A percentile compares a stretch with the other conserved stretches of the same genome.
phyloP scores from a whole-genome alignment of 495 filamentous ascomycete species.

The Penicillium herquei region DNA sequence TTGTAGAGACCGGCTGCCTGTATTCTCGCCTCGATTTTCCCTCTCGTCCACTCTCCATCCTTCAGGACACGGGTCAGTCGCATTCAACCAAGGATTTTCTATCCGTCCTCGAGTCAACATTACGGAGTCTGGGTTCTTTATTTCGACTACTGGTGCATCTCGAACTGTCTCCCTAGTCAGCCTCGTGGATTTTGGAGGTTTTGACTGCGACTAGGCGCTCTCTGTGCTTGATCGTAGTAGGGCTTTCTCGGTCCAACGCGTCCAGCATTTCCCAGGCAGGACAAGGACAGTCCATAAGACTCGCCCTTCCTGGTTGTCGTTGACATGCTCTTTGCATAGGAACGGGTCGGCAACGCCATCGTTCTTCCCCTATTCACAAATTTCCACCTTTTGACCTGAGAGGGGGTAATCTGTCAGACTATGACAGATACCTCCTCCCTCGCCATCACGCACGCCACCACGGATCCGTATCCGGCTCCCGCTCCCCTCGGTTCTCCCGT shows the following conservation, averaged over 20 bases:
- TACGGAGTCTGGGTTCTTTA: background rate
- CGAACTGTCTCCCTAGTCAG: background rate
- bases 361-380: constrained; percentile 19
- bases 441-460: constrained; percentile 60
- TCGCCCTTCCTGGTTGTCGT: constrained; percentile 3
- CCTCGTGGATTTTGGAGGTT: background rate
- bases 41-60: constrained; percentile 10
- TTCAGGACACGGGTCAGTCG: constrained; percentile 16
- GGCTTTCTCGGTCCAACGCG: constrained; percentile 7
- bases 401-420: constrained; percentile 72
- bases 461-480: constrained; percentile 63
- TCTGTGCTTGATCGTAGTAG: background rate
- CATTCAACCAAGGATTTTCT: constrained; percentile 21
- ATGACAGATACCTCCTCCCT: constrained; percentile 83
- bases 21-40: constrained; percentile 2
- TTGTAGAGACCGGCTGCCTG: background rate
- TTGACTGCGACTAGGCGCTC: background rate
- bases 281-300: background rate
- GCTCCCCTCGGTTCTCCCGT: constrained; percentile 49
- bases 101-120: background rate
- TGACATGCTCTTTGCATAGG: constrained; percentile 40
- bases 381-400: constrained; percentile 32
- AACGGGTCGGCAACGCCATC: constrained; percentile 26
- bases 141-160: background rate
- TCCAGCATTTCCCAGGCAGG: constrained; percentile 6